phyloP scores from a whole-genome alignment of 371 early-diverging fungal genomes.

The Mucor lusitanicus region DNA sequence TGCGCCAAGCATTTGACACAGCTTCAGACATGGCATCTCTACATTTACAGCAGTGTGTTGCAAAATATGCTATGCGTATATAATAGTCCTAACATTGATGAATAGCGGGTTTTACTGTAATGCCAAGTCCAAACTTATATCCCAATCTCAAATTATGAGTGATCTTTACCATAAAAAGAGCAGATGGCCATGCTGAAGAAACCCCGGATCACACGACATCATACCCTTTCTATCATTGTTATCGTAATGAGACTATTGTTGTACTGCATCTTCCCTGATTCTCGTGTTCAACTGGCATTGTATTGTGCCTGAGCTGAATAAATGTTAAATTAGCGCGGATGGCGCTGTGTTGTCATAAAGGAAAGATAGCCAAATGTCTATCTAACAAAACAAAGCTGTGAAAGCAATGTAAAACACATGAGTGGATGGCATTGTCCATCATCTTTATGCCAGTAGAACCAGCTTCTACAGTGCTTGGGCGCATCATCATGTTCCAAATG shows the following conservation, averaged over 20 bases:
- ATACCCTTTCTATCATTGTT: neutral
- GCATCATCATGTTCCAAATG: neutral
- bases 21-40: too few relatives aligned
- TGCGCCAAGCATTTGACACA: too few relatives aligned
- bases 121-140: neutral
- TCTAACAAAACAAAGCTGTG: neutral
- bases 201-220: neutral
- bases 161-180: neutral
- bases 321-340: neutral
- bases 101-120: neutral
- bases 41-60: too few relatives aligned
- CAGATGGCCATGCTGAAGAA: neutral
- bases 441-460: neutral
- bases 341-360: neutral
- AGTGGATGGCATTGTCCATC: neutral
- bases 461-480: neutral
- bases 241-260: neutral
- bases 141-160: neutral
- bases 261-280: neutral
- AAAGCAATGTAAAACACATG: neutral
- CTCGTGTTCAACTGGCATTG: neutral
- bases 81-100: too few relatives aligned
- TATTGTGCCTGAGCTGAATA: neutral
- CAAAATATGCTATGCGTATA: too few relatives aligned
- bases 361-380: neutral